These are phyloP conservation scores for Lactarius quietus DNA, from an alignment of 768 basidiomycete species.

Conservation along the genomic window DNA sequence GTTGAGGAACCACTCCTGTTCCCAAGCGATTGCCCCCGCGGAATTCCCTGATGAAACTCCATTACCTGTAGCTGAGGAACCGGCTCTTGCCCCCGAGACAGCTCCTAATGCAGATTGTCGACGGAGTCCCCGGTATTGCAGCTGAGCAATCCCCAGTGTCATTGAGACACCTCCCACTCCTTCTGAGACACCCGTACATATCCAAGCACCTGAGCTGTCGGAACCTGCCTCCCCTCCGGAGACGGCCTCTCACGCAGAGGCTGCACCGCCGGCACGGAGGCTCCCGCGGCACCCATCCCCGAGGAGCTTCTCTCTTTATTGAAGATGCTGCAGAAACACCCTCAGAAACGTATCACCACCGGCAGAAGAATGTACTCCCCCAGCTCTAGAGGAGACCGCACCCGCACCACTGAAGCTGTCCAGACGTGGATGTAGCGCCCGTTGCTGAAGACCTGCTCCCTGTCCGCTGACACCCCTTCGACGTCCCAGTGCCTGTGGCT, in stretches of 20 bases:
- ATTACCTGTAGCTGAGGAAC: not conserved
- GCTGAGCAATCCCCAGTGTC: not conserved
- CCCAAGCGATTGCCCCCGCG: not conserved
- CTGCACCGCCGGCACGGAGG: not conserved
- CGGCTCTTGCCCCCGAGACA: not conserved
- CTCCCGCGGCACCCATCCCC: not conserved
- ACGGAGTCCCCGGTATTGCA: not conserved
- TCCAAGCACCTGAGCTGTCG: not conserved
- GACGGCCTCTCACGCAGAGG: not conserved
- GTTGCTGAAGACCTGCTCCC: slow-evolving; percentile 1
- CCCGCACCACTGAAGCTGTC: not conserved
- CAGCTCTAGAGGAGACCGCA: not conserved
- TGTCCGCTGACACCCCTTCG: not conserved
- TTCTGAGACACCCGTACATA: not conserved
- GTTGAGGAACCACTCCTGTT: not conserved
- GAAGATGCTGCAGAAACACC: not conserved
- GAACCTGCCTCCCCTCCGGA: not conserved
- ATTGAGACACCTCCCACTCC: not conserved
- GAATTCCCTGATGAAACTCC: not conserved
- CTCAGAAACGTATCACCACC: not conserved
- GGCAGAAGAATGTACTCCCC: not conserved
- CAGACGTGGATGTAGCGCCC: not conserved
- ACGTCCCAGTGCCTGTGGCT: not conserved
- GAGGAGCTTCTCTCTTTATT: not conserved
- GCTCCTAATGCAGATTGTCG: not conserved